Evolutionary conservation across 306 rosid species (phyloP).

Genomic region (Vigna unguiculata): DNA sequence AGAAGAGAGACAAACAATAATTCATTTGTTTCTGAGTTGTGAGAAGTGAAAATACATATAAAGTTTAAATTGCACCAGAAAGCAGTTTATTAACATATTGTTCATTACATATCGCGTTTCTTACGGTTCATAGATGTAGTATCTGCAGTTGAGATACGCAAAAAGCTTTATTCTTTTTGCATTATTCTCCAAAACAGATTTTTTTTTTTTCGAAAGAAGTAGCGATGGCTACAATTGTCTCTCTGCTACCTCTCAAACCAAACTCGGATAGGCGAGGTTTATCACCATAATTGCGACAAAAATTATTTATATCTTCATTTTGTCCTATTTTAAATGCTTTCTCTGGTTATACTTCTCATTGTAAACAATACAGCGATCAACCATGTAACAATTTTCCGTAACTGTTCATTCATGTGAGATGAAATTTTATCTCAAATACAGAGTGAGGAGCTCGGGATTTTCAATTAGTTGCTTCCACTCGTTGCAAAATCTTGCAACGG

Average conservation of each 20-base stretch:
- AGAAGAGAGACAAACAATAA: too few species aligned
- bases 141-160: not conserved
- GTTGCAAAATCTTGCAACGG: conserved; percentile 88
- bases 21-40: too few species aligned
- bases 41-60: too few species aligned
- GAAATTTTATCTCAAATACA: conserved; percentile 68
- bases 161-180: not conserved
- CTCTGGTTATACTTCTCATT: not conserved
- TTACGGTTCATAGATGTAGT: too few species aligned
- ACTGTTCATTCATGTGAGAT: conserved; percentile 13
- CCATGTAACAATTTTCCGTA: conserved; percentile 18
- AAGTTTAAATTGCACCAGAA: too few species aligned
- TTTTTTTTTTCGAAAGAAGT: not conserved
- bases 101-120: too few species aligned
- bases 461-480: conserved; percentile 85
- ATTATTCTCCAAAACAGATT: not conserved
- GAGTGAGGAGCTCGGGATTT: conserved; percentile 75
- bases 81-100: not conserved
- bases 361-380: conserved; percentile 17
- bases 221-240: not conserved
- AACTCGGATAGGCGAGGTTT: not conserved
- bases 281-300: too few species aligned
- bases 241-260: not conserved
- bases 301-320: not conserved
- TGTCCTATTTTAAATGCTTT: not conserved